Evolutionary conservation across 495 filamentous ascomycete species (phyloP).

Genomic region (Tuber umbilicatum): DNA sequence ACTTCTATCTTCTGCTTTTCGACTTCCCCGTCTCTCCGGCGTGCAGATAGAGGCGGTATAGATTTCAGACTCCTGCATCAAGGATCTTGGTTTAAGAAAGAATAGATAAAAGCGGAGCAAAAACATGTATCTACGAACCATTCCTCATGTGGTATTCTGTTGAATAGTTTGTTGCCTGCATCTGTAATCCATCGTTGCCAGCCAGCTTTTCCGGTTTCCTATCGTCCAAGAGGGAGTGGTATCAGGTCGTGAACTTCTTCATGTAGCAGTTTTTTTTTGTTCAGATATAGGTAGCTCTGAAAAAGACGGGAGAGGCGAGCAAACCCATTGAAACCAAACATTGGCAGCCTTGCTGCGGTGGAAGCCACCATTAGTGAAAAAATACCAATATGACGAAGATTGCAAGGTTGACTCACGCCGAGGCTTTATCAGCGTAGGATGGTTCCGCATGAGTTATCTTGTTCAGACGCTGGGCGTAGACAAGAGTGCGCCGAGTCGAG

Average conservation of each 20-base stretch:
- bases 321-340: slow-evolving; percentile 37
- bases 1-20: slow-evolving; percentile 66
- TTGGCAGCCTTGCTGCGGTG: slow-evolving; percentile 29
- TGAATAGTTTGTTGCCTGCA: slow-evolving; percentile 78
- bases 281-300: neutral
- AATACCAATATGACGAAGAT: neutral
- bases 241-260: slow-evolving; percentile 26
- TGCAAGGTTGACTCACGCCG: slow-evolving; percentile 26
- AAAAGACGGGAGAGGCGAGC: slow-evolving; percentile 9
- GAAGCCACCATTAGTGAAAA: neutral
- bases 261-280: slow-evolving; percentile 38
- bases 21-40: slow-evolving; percentile 56
- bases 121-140: slow-evolving; percentile 49
- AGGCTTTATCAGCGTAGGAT: slow-evolving; percentile 37
- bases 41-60: slow-evolving; percentile 72
- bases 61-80: slow-evolving; percentile 67
- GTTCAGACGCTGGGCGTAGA: slow-evolving; percentile 76
- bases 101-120: neutral
- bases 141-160: slow-evolving; percentile 90
- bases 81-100: slow-evolving; percentile 15
- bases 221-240: slow-evolving; percentile 49
- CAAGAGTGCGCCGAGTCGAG: slow-evolving; percentile 79
- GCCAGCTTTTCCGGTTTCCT: slow-evolving; percentile 74
- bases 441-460: slow-evolving; percentile 40
- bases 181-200: slow-evolving; percentile 82